Evolutionary conservation across 345 rosid species (phyloP), one percentile per base, ranked within the genome.

Genomic region (Bruguiera gymnorhiza): DNA sequence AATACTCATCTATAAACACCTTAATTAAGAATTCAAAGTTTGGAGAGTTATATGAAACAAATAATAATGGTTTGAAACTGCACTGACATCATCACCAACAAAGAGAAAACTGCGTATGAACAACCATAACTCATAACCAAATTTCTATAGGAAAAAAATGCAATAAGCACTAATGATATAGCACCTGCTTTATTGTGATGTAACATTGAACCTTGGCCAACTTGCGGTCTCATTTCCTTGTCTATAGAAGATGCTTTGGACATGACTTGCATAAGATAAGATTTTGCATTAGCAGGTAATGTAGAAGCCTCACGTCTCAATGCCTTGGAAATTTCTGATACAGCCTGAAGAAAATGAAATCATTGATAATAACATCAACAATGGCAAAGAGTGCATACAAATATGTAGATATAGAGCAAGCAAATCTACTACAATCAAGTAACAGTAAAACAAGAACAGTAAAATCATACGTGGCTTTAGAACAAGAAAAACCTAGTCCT

Each of bases 241-340:
- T 58, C 84, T 60, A 79, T 61, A 32, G 74, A 76, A 60, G 82
- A 66, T 68, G 81, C 76, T 79, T 70, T 82, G 76, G 81, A 75
- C 84, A 76, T 83, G 20, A 89, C 82, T 68, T 63, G 76, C 66
- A 62, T 73, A 58, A 74, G 73, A 69, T 73, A 70, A 64, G 83
- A 86, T 72, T 86, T 77, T 59, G 95, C 91, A 73, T 64, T 72
- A 27, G 64, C 66, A 10, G 89, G 92, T 77, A 94, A 79, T 37
- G 78, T 69, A 73, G 65, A 73, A 70, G 96, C 92, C 81, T 91
- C 96, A n/a, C 51, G 82, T 82, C 83, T 91, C 34, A 86, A 81
- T 67, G 96, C 86, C 82, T 87, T 94, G 24, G 74, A 82, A 74
- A 94, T 87, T 83, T 91, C 95, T 66, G 74, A 83, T 48, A 94